These are phyloP conservation scores for Corniculantispora saksenae DNA, from an alignment of 2,329 filamentous ascomycete species.

Conservation along the genomic window DNA sequence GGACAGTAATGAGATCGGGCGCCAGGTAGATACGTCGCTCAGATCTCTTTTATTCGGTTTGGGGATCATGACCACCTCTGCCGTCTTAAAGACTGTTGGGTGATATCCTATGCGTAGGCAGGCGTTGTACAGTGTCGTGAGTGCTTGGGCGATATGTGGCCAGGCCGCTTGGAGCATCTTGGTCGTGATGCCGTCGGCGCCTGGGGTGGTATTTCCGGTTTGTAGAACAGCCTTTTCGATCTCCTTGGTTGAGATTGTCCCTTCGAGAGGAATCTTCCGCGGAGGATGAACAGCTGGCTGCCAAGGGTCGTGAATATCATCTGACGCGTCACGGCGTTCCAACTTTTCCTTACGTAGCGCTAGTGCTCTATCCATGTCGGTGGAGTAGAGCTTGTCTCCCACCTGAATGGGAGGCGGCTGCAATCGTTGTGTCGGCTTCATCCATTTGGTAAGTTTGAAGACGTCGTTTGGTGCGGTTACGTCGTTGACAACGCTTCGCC, in stretches of 20 bases:
- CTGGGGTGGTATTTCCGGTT: slow-evolving; percentile 1
- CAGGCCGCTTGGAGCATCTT: slow-evolving; percentile 10
- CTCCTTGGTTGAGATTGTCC: neutral
- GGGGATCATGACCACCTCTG: slow-evolving; percentile 28
- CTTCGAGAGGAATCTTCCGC: neutral
- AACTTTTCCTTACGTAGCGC: slow-evolving; percentile 12
- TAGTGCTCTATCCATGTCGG: slow-evolving; percentile 1
- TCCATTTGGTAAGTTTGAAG: slow-evolving; percentile 13
- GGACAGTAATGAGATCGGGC: slow-evolving; percentile 29
- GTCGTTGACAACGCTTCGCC: too few species aligned
- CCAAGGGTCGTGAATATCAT: slow-evolving; percentile 1
- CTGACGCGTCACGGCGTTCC: neutral
- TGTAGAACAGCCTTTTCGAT: slow-evolving; percentile 8
- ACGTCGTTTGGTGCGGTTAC: too few species aligned
- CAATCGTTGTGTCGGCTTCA: slow-evolving; percentile 3
- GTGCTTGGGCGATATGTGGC: neutral
- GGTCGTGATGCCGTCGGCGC: slow-evolving; percentile 10
- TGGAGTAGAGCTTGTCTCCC: slow-evolving; percentile 5
- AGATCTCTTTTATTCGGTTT: slow-evolving; percentile 27
- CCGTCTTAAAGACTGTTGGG: slow-evolving; percentile 25
- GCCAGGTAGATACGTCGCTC: slow-evolving; percentile 23
- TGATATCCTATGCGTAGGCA: slow-evolving; percentile 22
- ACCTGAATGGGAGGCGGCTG: slow-evolving; percentile 10
- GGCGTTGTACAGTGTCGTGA: slow-evolving; percentile 15
- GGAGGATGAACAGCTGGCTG: neutral